Base-by-base conservation (phyloP, 768 basidiomycete genomes). In the Lactarius quietus region DNA sequence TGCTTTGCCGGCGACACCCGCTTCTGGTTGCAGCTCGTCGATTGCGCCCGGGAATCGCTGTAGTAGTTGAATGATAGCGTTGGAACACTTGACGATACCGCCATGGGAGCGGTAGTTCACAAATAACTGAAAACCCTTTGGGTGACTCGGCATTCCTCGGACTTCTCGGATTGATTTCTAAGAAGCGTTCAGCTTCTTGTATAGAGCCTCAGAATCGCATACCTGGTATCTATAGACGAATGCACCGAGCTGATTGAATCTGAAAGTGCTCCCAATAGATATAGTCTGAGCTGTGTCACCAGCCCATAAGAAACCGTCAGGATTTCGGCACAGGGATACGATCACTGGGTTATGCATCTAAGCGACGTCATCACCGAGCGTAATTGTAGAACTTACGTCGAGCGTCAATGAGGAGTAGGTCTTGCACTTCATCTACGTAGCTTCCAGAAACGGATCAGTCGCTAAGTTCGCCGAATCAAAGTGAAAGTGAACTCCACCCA, bases 261-360 rank as follows among this genome's bases (percentile, higher is more conserved):
- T 77, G 69, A 92, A 92, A 0, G 87, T 82, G 66, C 86, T 88
- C 5, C 89, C 90, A 1, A 83, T 81, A 0, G 87, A 84, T 43
- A 92, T 91, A 0, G 89, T 88, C 67, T 92, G 90, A 0, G 90
- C 88, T 0, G 90, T 90, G 70, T 92, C 90, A 0, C 90, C 90
- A 3, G 88, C 89, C 87, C 88, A 90, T 67, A 91, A 87, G 23
- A 90, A 74, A 0, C 89, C 89, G 61, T 88, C 76, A 0, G 83
- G 80, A 69, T 90, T 90, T 14, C 74, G 74, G 66, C 87, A 90
- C n/a, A 91, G 71, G 0, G 78, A 77, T 33, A 88, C 77, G 43
- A 91, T 73, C 5, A 91, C 89, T 90, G 62, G 7, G 35, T 7
- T 12, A 6, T 43, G 12, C 26, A 35, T 41, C 12, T 65, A 23